Base-by-base conservation (phyloP, 2,329 filamentous ascomycete species). In the Aspergillus pseudotamarii region DNA sequence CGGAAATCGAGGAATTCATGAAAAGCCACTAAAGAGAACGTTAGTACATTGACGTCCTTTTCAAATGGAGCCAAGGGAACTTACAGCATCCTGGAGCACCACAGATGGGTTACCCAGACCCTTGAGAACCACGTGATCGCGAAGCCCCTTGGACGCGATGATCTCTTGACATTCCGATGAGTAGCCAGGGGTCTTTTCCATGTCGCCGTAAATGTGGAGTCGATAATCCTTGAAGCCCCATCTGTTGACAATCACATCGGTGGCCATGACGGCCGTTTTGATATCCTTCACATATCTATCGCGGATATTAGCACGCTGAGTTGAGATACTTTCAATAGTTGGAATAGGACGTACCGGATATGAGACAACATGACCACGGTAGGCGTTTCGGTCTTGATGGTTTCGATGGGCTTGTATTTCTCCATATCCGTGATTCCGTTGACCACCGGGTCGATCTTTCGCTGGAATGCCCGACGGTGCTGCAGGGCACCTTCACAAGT, bases 291-390 rank as follows among this genome's bases (percentile, higher is more conserved):
- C 51, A 38, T 55, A 55, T 23, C 51, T 55, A 36, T 19, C 5
- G 23, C 19, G 14, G n/a, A 38, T 19, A 23, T 55, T 55, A 55
- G 51, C 30, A 23, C 4, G 11, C 26, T 50, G 46, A 30, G 4
- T 30, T 11, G 28, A n/a, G 10, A 32, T 32, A 32, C 19, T n/a
- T 32, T 32, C 16, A 10, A 4, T 26, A 16, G 16, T 21, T 19
- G 48, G 28, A 16, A 21, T 12, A 12, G 16, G 14, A 38, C 76
- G 69, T 79, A 80, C 76, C 77, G 78, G 30, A 80, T 74, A 56
- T 89, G 87, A 23, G 87, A 89, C 55, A 89, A 73, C 87, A 89
- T 89, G 26, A 86, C 86, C 2, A 88, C 87, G 0, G 87, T 89
- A 3, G 87, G 87, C 23, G 80, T 81, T 61, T 84, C 80, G 0